Conservation (phyloP, 2,329 filamentous ascomycete genomes). For the Fusarium algeriense region DNA sequence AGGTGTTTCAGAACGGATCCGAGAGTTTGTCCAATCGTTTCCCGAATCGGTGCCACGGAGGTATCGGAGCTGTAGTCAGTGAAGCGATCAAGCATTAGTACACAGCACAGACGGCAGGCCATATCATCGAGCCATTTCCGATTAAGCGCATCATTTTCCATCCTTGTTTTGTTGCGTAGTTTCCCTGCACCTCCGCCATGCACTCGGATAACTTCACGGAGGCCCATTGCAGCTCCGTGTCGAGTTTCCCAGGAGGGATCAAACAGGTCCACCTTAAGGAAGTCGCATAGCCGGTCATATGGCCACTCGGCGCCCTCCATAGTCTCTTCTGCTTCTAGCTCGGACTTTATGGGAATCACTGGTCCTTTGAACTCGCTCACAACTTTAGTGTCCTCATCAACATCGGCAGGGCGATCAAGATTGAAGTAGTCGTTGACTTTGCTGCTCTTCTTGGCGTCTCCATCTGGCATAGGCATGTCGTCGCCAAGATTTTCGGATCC, state of each 20-base stretch:
- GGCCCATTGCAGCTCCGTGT: constrained; percentile 94
- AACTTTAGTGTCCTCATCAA: constrained; percentile 91
- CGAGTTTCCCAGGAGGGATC: constrained; percentile 95
- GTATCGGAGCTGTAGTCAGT: constrained; percentile 98
- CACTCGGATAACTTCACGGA: constrained; percentile 91
- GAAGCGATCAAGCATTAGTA: constrained; percentile 97
- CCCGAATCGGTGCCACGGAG: constrained; percentile 93
- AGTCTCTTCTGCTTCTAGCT: constrained; percentile 82
- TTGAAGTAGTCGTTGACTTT: constrained; percentile 88
- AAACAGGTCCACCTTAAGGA: constrained; percentile 93
- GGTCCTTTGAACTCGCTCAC: constrained; percentile 96
- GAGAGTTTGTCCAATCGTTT: constrained; percentile 93
- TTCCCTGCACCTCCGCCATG: constrained; percentile 92
- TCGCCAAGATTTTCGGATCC: constrained; percentile 72
- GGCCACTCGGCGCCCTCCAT: constrained; percentile 90
- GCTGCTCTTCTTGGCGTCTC: constrained; percentile 70
- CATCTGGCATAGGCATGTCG: constrained; percentile 66
- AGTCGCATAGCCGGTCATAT: constrained; percentile 92
- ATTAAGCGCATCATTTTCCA: constrained; percentile 84
- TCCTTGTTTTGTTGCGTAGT: constrained; percentile 73
- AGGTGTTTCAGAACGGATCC: constrained; percentile 90
- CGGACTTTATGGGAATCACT: constrained; percentile 82
- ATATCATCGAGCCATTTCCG: constrained; percentile 92
- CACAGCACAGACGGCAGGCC: constrained; percentile 92
- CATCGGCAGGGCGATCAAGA: constrained; percentile 79